Evolutionary conservation across 345 rosid species (phyloP), one percentile per base, ranked within the genome.

Genomic region (Eucalyptus pumila): DNA sequence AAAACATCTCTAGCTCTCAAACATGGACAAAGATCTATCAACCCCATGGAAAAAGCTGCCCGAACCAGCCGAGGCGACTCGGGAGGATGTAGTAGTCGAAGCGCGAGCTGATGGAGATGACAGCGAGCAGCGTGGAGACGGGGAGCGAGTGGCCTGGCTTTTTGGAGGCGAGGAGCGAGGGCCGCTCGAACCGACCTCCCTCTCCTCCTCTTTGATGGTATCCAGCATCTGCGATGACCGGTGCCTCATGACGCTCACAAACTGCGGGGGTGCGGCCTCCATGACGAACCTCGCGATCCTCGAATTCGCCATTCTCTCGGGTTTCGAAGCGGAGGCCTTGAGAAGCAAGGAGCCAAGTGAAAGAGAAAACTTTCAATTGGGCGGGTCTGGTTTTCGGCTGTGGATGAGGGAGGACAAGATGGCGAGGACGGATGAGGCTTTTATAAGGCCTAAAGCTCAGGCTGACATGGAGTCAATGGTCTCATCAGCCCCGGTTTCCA

Each of bases 211-310:
- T 13, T 88, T 93, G 88, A 98, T 98, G 10, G 99, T 96, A 89
- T 98, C 99, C 89, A 97, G 88, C 91, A 95, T 92, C 90, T 95
- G 95, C 7, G 94, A 91, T n/a, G 98, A 93, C 89, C 97, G 92
- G 48, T 87, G 93, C 93, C 99, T 93, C 94, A 95, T 94, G 85
- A 98, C 98, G 87, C 89, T 94, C 45, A 98, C 92, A 24, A 94
- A 95, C 87, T 98, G 98, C 9, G 98, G 97, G 14, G 99, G 99
- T 3, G 98, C 99, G 91, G 93, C 98, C 93, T 98, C 99, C 87
- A 93, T 93, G 34, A 96, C 86, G 86, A 97, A 95, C 93, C 95
- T 98, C 6, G 97, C 93, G 3, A 95, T 85, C 86, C 98, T 90
- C 6, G 98, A 91, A 90, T 87, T 98, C 24, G 96, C 97, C 99